A percentile compares a stretch with the other conserved stretches of the same genome.
phyloP scores from a whole-genome alignment of 108 stramenopile species.

The Fistulifera pelliculosa region DNA sequence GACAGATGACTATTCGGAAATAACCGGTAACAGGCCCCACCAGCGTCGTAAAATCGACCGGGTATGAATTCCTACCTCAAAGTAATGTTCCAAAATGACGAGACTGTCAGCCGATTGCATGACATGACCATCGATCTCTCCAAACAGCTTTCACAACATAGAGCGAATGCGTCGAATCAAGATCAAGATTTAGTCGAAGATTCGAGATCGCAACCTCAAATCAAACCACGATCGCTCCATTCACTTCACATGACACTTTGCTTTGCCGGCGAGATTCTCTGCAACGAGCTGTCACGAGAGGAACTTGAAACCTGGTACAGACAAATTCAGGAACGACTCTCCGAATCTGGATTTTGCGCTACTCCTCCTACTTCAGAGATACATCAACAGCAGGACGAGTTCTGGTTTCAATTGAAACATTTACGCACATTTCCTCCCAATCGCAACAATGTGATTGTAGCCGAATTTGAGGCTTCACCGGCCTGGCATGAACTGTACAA shows the following conservation, averaged over 20 bases:
- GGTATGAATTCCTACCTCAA: slow-evolving; percentile 46
- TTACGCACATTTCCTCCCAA: slow-evolving; percentile 39
- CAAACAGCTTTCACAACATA: too few species aligned
- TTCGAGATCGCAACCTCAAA: slow-evolving; percentile 2
- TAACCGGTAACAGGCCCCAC: too few species aligned
- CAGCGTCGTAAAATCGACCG: slow-evolving; percentile 11
- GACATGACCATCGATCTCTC: slow-evolving; percentile 1
- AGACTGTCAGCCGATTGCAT: slow-evolving; percentile 19
- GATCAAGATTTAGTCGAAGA: too few species aligned
- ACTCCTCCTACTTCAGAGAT: background rate
- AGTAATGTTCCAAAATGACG: slow-evolving; percentile 27
- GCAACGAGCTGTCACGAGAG: slow-evolving; percentile 21
- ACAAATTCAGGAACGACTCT: slow-evolving; percentile 17
- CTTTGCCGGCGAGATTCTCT: slow-evolving; percentile 40
- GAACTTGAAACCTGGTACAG: slow-evolving; percentile 28
- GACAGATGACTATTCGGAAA: too few species aligned
- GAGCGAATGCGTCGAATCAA: too few species aligned
- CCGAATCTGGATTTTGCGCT: slow-evolving; percentile 5
- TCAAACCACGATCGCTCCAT: slow-evolving; percentile 29
- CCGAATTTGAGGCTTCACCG: slow-evolving; percentile 32
- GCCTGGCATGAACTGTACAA: slow-evolving; percentile 28
- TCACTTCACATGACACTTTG: slow-evolving; percentile 60
- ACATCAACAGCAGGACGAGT: slow-evolving; percentile 3
- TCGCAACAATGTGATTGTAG: slow-evolving; percentile 41
- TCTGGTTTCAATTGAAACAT: slow-evolving; percentile 19